phyloP scores from a whole-genome alignment of 1,284 basidiomycete genomes.

The Ceratobasidium sp. region DNA sequence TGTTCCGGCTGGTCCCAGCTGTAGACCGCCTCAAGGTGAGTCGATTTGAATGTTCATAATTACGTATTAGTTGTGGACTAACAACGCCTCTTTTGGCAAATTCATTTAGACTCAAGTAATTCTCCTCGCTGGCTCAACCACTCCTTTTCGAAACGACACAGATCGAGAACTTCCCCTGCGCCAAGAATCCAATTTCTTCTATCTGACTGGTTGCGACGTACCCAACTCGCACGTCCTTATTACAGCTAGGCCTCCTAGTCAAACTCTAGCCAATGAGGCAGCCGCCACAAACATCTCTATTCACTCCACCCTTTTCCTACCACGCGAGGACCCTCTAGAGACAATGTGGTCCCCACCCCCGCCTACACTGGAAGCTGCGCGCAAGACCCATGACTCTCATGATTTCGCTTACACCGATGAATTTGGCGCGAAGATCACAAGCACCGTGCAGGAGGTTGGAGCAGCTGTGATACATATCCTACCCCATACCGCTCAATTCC shows the following conservation, averaged over 20 bases:
- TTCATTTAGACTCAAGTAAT: slow-evolving; percentile 53
- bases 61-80: neutral
- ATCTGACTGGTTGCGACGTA: slow-evolving; percentile 83
- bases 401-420: slow-evolving; percentile 66
- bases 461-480: slow-evolving; percentile 73
- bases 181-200: slow-evolving; percentile 90
- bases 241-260: slow-evolving; percentile 52
- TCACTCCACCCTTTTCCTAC: slow-evolving; percentile 77
- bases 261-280: slow-evolving; percentile 9
- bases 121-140: slow-evolving; percentile 62
- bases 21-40: slow-evolving; percentile 33
- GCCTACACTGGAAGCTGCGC: slow-evolving; percentile 74
- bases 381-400: slow-evolving; percentile 70
- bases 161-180: slow-evolving; percentile 87
- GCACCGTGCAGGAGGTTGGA: neutral
- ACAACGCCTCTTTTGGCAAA: neutral
- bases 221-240: slow-evolving; percentile 79
- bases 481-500: slow-evolving; percentile 62
- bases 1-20: slow-evolving; percentile 31
- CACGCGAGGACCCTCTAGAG: slow-evolving; percentile 77
- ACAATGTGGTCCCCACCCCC: slow-evolving; percentile 91
- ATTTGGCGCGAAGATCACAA: slow-evolving; percentile 56
- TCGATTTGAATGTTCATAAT: neutral
- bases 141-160: slow-evolving; percentile 84
- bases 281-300: slow-evolving; percentile 48